A percentile compares a stretch with the other conserved stretches of the same genome.
Conservation (phyloP, 2,329 filamentous ascomycete species). For the Colletotrichum sp. region DNA sequence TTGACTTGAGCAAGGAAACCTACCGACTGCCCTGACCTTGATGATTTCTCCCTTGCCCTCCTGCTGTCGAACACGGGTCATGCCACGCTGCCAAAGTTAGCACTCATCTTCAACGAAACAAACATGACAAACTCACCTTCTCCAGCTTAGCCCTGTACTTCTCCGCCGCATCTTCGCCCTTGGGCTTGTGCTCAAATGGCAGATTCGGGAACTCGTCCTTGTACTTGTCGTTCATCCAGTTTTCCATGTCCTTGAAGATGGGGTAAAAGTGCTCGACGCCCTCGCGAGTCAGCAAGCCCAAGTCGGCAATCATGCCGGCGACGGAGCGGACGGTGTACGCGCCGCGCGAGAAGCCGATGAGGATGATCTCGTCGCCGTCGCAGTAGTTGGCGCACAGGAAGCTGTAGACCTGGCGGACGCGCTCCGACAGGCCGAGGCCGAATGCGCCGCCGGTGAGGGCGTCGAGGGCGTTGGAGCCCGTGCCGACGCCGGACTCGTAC, state of each 20-base stretch:
- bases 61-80: slow-evolving; percentile 47
- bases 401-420: slow-evolving; percentile 65
- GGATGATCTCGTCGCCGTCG: slow-evolving; percentile 60
- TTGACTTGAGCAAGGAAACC: not conserved
- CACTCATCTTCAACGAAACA: too few relatives aligned
- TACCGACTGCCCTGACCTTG: slow-evolving; percentile 50
- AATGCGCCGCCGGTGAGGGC: slow-evolving; percentile 60
- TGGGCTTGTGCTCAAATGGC: slow-evolving; percentile 56
- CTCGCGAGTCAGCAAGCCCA: slow-evolving; percentile 58
- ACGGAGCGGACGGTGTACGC: slow-evolving; percentile 65
- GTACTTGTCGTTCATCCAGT: slow-evolving; percentile 52
- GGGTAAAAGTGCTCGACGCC: slow-evolving; percentile 61
- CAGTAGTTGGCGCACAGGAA: slow-evolving; percentile 68
- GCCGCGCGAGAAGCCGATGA: slow-evolving; percentile 63
- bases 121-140: slow-evolving; percentile 44
- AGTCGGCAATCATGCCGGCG: slow-evolving; percentile 54
- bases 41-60: slow-evolving; percentile 45
- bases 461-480: slow-evolving; percentile 54
- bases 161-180: slow-evolving; percentile 43
- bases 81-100: slow-evolving; percentile 5
- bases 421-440: slow-evolving; percentile 58
- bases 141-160: slow-evolving; percentile 50
- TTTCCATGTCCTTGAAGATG: slow-evolving; percentile 62
- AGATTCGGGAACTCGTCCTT: slow-evolving; percentile 50
- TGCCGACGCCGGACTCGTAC: slow-evolving; percentile 67